Evolutionary conservation across 164 flowering plant species (phyloP), one percentile per base, ranked within the genome.

Genomic region (Berberis thunbergii): DNA sequence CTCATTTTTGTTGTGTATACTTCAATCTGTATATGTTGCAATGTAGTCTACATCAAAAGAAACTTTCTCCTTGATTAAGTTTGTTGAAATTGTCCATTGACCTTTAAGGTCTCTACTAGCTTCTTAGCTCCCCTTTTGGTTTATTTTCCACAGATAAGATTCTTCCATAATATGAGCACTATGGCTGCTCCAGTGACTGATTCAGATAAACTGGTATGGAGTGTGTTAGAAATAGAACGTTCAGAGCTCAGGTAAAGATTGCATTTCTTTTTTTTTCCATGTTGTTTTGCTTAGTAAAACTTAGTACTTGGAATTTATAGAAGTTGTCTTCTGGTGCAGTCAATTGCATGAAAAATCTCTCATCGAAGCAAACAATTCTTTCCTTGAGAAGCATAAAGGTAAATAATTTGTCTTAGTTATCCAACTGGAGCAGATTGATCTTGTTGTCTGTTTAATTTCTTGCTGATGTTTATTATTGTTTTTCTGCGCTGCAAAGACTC

Each of bases 371-470:
- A 93, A 93, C 74, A 49, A 62, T 56, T 26, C 49, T 61, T 91
- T 90, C 83, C 83, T 87, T 66, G 89, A 82, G 74, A 78, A 81
- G 64, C 90, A 89, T 68, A 77, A 78, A 84, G 97, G 99, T 90
- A 6, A 26, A 26, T 26, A 26, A 26, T 65, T 62, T 7, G 49
- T 57, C 11, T 52, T 10, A 12, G 1, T 48, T 7, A 52, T 3
- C 4, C 3, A 6, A 10, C 54, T 52, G 10, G 54, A 26, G 26
- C 26, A 26, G 26, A 26, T 26, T 26, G 26, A 7, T 52, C 3
- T 4, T 7, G n/a, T 26, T 10, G 54, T 12, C 3, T 11, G 38
- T 26, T 13, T 49, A 3, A 10, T 2, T 6, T 43, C 42, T 10
- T 49, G 11, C 2, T 63, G 4, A 41, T 13, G 41, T 49, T 45